Percentiles rank a stretch among this genome's conserved stretches.
Evolutionary conservation across 2,329 filamentous ascomycete genomes (phyloP).

Genomic region (Fusarium anguioides): DNA sequence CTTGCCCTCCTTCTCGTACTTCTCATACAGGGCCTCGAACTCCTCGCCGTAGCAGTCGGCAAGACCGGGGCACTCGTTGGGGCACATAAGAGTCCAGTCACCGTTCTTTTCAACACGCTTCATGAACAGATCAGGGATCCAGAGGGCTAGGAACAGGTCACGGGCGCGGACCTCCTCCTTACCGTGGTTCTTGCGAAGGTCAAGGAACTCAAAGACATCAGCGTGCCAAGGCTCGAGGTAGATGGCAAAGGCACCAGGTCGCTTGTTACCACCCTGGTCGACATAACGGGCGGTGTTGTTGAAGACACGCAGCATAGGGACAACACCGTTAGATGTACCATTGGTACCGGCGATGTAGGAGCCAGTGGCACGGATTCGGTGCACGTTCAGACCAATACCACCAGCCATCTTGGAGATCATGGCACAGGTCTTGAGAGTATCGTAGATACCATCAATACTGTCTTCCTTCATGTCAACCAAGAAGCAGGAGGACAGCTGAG

Average conservation of each 20-base stretch:
- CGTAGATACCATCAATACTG: slow-evolving; percentile 99
- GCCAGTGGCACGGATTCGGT: slow-evolving; percentile 95
- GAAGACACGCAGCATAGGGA: slow-evolving; percentile 98
- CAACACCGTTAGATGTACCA: slow-evolving; percentile 95
- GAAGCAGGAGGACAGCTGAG: slow-evolving; percentile 98
- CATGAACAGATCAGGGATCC: slow-evolving; percentile 99
- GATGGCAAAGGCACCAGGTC: slow-evolving; percentile 97
- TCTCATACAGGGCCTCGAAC: slow-evolving; percentile 93
- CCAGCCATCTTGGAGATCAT: slow-evolving; percentile 99
- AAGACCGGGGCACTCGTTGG: slow-evolving; percentile 93
- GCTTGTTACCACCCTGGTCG: slow-evolving; percentile 99
- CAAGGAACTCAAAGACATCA: slow-evolving; percentile 96
- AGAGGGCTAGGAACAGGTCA: slow-evolving; percentile 96
- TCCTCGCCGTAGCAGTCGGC: slow-evolving; percentile 98
- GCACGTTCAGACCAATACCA: slow-evolving; percentile 95
- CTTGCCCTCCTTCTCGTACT: slow-evolving; percentile 88
- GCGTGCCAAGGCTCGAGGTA: slow-evolving; percentile 99
- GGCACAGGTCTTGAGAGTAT: slow-evolving; percentile 98
- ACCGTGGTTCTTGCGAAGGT: slow-evolving; percentile 98
- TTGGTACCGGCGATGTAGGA: slow-evolving; percentile 99
- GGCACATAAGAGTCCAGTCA: slow-evolving; percentile 98
- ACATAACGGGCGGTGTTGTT: slow-evolving; percentile 99
- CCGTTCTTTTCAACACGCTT: slow-evolving; percentile 97
- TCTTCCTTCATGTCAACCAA: slow-evolving; percentile 99
- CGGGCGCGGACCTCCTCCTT: slow-evolving; percentile 98